Base-by-base conservation (phyloP, 2,329 filamentous ascomycete species). In the Phialophora expanda region DNA sequence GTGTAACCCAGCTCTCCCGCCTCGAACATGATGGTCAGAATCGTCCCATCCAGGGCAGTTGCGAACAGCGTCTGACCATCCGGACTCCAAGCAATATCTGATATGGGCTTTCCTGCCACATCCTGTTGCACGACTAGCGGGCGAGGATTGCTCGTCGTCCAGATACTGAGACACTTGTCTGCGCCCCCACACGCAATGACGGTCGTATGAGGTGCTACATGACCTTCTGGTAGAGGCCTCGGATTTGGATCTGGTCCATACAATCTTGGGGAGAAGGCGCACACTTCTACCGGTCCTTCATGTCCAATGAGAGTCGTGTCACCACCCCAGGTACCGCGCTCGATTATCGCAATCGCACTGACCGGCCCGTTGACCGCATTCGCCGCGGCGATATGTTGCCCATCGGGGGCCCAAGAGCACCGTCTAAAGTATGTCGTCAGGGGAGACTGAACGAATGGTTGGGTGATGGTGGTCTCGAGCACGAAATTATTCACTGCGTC, bases 241-340 rank as follows among this genome's bases (percentile, higher is more conserved):
- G 80, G 78, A 24, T 78, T 78, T 9, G 90, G 91, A 56, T 92
- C 87, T 14, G 88, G 89, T 65, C 90, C 87, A 74, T 98, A 99
- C 24, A 99, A 81, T 68, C 95, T 85, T 0, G 96, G 96, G 1
- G 95, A 97, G 77, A 99, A 99, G 71, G 95, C 92, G 82, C 94
- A 97, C 2, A 99, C 95, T 79, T 99, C 95, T 0, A 96, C 95
- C 0, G 95, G 95, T 0, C 92, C 94, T 82, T 99, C 95, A 76
- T 99, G 95, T 8, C 95, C 95, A 67, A 99, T 97, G 66, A 99
- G 79, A 76, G 97, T 97, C 80, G 98, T 98, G 74, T 99, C 93
- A 69, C 92, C 93, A 74, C 97, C 93, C 95, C 96, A 99, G 44
- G 87, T 87, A 20, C 91, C 90, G 72, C 95, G 90, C 75, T 95